Base-by-base conservation (phyloP, 2,329 filamentous ascomycete species). In the Bimuria novae-zelandiae region DNA sequence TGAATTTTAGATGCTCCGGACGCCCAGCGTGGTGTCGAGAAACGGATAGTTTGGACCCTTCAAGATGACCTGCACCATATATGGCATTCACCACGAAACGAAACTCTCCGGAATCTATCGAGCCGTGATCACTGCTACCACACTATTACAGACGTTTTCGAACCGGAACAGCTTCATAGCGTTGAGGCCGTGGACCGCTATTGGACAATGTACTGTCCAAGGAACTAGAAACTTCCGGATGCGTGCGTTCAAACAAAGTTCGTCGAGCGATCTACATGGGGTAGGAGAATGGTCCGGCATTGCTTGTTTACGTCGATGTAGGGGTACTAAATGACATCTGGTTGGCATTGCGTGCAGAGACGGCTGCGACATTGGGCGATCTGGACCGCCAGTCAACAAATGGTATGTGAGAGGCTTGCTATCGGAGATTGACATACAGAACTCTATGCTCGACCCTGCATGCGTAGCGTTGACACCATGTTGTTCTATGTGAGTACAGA, bases 201-300 rank as follows among this genome's bases (percentile, higher is more conserved):
- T 45, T 52, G 48, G 43, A 23, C 35, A 21, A 4, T 33, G 19
- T 30, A n/a, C 19, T 11, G n/a, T 16, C 23, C 4, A 23, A 33
- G 17, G 40, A 21, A 56, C 35, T 60, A 52, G 49, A 57, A 55
- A 32, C 53, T 60, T 63, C 51, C 51, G 49, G 40, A 48, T 52
- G 41, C 51, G 37, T 30, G 29, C 57, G 42, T 55, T 61, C 59
- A 68, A 59, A 65, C 62, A 55, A 57, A 55, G 54, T 25, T 54
- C 33, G 64, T 70, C 37, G 51, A 60, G 48, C 45, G 43, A 56
- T 39, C 52, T 30, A 55, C 16, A 43, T 19, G 40, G 50, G 17
- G 41, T 33, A 36, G 56, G 41, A 21, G 21, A 8, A 51, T 59
- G 43, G 42, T 53, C 62, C 57, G 53, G 27, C 44, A 39, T 32